Conservation (phyloP, 495 filamentous ascomycete genomes). For the Oidiodendron maius region DNA sequence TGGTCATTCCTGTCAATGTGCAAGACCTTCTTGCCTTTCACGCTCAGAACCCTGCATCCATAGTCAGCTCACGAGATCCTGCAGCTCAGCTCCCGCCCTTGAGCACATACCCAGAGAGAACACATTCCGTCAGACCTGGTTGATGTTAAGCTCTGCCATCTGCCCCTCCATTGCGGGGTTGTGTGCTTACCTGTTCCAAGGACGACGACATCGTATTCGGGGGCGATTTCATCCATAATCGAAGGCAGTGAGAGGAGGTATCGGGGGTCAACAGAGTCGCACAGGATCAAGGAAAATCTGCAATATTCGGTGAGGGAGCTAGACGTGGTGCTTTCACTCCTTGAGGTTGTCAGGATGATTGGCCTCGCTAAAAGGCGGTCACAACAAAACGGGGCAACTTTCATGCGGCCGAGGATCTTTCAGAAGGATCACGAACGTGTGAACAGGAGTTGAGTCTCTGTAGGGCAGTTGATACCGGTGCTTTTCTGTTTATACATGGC, state of each 20-base stretch:
- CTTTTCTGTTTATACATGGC: neutral
- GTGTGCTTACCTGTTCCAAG: conserved; percentile 81
- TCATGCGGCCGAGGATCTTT: conserved; percentile 14
- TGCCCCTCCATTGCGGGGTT: conserved; percentile 30
- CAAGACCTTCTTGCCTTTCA: conserved; percentile 97
- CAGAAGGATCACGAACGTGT: too few relatives aligned
- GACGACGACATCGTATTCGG: conserved; percentile 97
- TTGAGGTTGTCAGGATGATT: conserved; percentile 15
- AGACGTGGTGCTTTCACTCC: conserved; percentile 6
- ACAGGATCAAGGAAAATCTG: conserved; percentile 2
- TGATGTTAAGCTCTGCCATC: conserved; percentile 12
- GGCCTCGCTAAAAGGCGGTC: conserved; percentile 15
- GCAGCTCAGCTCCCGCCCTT: neutral
- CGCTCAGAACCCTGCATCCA: conserved; percentile 74
- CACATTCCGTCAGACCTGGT: conserved; percentile 92
- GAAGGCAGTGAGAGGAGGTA: neutral
- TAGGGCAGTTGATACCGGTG: neutral
- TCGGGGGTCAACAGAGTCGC: too few relatives aligned
- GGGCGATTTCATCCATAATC: conserved; percentile 89
- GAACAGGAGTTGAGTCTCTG: too few relatives aligned
- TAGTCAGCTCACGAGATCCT: conserved; percentile 7
- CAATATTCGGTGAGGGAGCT: conserved; percentile 20
- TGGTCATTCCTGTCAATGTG: conserved; percentile 99
- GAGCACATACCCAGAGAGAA: conserved; percentile 78
- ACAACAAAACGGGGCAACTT: conserved; percentile 1